Conservation (phyloP, 306 rosid species). For the Gastrolobium villosum region DNA sequence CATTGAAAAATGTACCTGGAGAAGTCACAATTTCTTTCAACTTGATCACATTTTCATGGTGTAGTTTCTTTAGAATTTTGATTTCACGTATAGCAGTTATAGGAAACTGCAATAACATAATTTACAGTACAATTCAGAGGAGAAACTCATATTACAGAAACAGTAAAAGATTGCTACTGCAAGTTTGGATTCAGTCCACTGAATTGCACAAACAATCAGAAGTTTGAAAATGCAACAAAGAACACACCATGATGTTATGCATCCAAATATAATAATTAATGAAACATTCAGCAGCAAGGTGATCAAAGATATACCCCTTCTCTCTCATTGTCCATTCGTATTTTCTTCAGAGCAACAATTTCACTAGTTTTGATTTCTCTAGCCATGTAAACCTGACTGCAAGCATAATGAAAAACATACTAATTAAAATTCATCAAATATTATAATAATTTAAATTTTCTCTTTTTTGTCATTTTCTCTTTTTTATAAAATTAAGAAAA, state of each 20-base stretch:
- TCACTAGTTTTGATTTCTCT: constrained; percentile 71
- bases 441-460: too few species aligned
- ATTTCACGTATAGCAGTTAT: constrained; percentile 83
- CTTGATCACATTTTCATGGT: constrained; percentile 77
- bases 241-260: background rate
- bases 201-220: background rate
- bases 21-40: constrained; percentile 80
- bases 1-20: constrained; percentile 55
- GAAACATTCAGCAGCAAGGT: background rate
- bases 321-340: constrained; percentile 80
- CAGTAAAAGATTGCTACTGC: background rate
- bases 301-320: constrained; percentile 66
- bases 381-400: constrained; percentile 85
- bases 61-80: constrained; percentile 73
- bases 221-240: background rate
- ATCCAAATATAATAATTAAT: constrained; percentile 13
- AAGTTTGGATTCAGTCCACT: constrained; percentile 19
- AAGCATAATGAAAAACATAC: background rate
- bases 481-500: too few species aligned
- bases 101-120: constrained; percentile 64
- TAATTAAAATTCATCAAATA: too few species aligned
- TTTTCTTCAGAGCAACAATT: constrained; percentile 82
- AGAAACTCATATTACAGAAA: background rate
- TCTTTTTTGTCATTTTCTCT: too few species aligned
- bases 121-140: constrained; percentile 24